Conservation (phyloP, 164 flowering plant species). For the Macadamia tetraphylla region DNA sequence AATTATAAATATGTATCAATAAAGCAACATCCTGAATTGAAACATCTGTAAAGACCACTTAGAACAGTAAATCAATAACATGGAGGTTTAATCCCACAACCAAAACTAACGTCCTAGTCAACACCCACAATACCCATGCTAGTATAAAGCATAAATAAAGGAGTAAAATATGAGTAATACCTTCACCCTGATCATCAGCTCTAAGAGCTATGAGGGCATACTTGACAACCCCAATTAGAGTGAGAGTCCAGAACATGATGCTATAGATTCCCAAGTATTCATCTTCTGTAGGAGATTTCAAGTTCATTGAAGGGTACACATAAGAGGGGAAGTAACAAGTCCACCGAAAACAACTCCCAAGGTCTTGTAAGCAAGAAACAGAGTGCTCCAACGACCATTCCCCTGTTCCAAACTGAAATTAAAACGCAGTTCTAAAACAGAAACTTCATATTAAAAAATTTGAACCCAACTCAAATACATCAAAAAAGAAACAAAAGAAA, state of each 20-base stretch:
- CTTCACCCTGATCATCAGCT: conserved; percentile 88
- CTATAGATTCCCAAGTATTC: conserved; percentile 73
- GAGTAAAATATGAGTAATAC: conserved; percentile 15
- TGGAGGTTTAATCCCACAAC: too few relatives aligned
- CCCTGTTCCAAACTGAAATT: conserved; percentile 14
- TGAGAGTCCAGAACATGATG: conserved; percentile 83
- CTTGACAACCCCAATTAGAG: conserved; percentile 77
- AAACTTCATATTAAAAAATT: background rate
- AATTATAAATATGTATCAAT: too few relatives aligned
- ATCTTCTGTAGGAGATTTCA: conserved; percentile 60
- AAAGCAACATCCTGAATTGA: too few relatives aligned
- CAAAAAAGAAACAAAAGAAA: background rate
- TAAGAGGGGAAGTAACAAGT: conserved; percentile 81
- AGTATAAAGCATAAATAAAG: too few relatives aligned
- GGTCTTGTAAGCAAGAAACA: conserved; percentile 61
- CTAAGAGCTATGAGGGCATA: conserved; percentile 60
- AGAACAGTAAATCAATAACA: too few relatives aligned
- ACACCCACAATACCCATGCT: too few relatives aligned
- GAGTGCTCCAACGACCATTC: conserved; percentile 26
- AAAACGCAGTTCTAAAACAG: background rate
- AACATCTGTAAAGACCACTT: too few relatives aligned
- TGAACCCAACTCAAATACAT: background rate
- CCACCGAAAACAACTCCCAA: conserved; percentile 87
- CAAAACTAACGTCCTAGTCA: too few relatives aligned
- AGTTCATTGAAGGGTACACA: conserved; percentile 79